These are phyloP conservation scores for Beauveria australis DNA, from an alignment of 2,329 filamentous ascomycete genomes.

Conservation along the genomic window DNA sequence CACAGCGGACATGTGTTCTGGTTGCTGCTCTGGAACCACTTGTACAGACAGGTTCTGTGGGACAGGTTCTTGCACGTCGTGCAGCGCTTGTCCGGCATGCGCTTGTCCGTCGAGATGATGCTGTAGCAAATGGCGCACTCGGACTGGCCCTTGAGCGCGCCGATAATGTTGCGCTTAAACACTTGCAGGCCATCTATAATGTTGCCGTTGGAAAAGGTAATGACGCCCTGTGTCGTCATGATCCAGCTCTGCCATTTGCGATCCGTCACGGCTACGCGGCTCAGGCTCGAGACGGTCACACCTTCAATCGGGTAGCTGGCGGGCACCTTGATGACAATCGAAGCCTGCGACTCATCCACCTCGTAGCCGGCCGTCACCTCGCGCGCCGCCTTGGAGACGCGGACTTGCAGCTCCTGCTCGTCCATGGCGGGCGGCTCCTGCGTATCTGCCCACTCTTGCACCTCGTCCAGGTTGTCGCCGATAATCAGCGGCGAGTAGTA, in stretches of 20 bases:
- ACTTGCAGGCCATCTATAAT: constrained; percentile 79
- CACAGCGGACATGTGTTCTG: constrained; percentile 89
- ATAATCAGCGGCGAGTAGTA: constrained; percentile 69
- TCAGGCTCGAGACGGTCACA: constrained; percentile 67
- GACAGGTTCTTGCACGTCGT: constrained; percentile 90
- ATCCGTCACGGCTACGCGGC: constrained; percentile 80
- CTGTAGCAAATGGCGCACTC: constrained; percentile 98
- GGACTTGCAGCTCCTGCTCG: constrained; percentile 54
- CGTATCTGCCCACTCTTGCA: constrained; percentile 55
- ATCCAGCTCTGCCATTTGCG: constrained; percentile 92
- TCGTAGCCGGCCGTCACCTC: constrained; percentile 81
- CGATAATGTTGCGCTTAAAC: constrained; percentile 80
- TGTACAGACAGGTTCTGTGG: constrained; percentile 82
- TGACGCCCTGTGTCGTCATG: constrained; percentile 79
- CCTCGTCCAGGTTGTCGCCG: constrained; percentile 55
- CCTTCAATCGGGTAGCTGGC: constrained; percentile 73
- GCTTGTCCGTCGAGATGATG: constrained; percentile 81
- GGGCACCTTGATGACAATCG: constrained; percentile 75
- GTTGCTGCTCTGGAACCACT: constrained; percentile 94
- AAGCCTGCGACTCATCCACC: constrained; percentile 78
- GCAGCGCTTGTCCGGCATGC: constrained; percentile 86
- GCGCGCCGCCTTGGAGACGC: constrained; percentile 59
- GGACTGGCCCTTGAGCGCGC: constrained; percentile 81
- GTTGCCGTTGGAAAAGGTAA: constrained; percentile 84
- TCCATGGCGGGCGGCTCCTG: constrained; percentile 42